Percentiles rank a stretch among this genome's conserved stretches.
These are phyloP conservation scores for Yamadazyma olivae DNA, from an alignment of 805 yeast species.

Conservation along the genomic window DNA sequence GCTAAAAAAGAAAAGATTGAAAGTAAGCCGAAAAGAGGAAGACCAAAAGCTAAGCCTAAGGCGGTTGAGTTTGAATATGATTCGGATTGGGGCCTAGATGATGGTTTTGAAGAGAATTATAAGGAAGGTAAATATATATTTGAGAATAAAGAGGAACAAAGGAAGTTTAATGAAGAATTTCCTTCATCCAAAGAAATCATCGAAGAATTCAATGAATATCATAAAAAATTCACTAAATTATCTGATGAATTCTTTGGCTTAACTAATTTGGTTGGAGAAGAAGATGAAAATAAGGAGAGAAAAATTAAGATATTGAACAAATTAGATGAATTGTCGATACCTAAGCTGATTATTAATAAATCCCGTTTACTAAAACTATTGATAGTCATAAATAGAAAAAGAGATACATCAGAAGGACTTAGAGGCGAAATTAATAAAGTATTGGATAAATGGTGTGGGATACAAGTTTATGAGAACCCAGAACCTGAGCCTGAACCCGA, in stretches of 20 bases:
- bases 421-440: slow-evolving; percentile 12
- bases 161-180: slow-evolving; percentile 19
- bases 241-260: slow-evolving; percentile 1
- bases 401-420: slow-evolving; percentile 1
- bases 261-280: too few relatives aligned
- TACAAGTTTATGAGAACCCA: slow-evolving; percentile 16
- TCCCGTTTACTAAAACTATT: slow-evolving; percentile 30
- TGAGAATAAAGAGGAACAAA: slow-evolving; percentile 29
- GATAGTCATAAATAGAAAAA: slow-evolving; percentile 27
- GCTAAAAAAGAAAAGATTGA: slow-evolving; percentile 1
- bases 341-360: slow-evolving; percentile 27
- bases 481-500: background rate
- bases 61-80: slow-evolving; percentile 17
- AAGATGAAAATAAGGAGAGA: too few relatives aligned
- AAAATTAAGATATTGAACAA: slow-evolving; percentile 10
- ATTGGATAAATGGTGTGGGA: slow-evolving; percentile 18
- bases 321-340: slow-evolving; percentile 19
- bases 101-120: slow-evolving; percentile 22
- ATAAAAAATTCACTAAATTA: slow-evolving; percentile 11
- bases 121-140: slow-evolving; percentile 33
- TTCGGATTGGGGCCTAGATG: slow-evolving; percentile 45
- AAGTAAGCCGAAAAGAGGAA: slow-evolving; percentile 1
- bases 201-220: slow-evolving; percentile 16
- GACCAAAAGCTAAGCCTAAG: slow-evolving; percentile 10
- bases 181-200: slow-evolving; percentile 23